Conservation (phyloP, 371 early-diverging fungal genomes). For the Mortierella sp. region DNA sequence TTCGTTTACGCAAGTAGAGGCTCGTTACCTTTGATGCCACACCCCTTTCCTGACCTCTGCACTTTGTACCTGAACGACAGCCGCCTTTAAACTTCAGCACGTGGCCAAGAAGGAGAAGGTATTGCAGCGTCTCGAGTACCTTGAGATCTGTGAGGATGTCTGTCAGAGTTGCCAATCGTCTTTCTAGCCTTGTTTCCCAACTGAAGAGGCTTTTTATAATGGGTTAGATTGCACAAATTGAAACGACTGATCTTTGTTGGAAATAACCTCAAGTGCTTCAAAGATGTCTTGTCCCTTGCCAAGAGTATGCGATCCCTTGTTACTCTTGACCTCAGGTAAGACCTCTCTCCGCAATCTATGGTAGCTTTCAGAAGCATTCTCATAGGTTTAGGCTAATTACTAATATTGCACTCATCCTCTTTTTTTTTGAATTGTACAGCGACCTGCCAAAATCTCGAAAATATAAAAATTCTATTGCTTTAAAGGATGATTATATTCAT, state of each 20-base stretch:
- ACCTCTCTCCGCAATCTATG: too few species aligned
- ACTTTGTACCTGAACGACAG: conserved; percentile 69
- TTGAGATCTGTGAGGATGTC: conserved; percentile 63
- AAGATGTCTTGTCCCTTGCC: conserved; percentile 54
- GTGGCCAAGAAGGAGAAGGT: conserved; percentile 66
- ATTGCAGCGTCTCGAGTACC: conserved; percentile 65
- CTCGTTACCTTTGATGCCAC: conserved; percentile 62
- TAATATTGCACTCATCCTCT: too few species aligned
- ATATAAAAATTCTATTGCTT: too few species aligned
- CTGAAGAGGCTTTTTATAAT: conserved; percentile 62
- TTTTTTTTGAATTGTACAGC: too few species aligned
- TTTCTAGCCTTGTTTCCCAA: conserved; percentile 66
- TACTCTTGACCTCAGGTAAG: conserved; percentile 65
- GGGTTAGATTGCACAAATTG: conserved; percentile 61
- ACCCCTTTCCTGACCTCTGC: conserved; percentile 62
- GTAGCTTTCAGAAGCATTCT: too few species aligned
- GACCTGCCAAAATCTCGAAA: too few species aligned
- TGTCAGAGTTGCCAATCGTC: conserved; percentile 61
- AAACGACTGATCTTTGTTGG: conserved; percentile 64
- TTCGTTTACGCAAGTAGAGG: conserved; percentile 64
- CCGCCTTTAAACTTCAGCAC: conserved; percentile 59
- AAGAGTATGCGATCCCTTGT: conserved; percentile 58
- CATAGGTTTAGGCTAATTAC: too few species aligned
- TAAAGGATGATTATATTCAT: too few species aligned
- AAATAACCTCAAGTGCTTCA: conserved; percentile 61